Evolutionary conservation across 495 filamentous ascomycete genomes (phyloP), one percentile per base, ranked within the genome.

Genomic region (Glonium stellatum): DNA sequence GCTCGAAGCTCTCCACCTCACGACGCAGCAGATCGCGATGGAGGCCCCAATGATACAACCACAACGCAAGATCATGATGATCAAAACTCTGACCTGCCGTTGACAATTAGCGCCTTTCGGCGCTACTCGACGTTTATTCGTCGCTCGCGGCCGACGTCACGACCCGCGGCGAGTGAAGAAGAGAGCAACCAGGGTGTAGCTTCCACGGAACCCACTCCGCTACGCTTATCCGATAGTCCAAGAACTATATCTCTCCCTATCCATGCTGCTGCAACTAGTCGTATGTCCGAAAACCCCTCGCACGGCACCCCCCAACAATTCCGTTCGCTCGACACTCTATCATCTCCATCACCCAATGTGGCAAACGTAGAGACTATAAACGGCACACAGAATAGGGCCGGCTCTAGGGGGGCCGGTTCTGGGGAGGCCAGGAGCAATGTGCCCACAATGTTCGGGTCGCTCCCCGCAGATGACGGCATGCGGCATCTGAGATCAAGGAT

Each of bases 391-490:
- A 56, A 48, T 36, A 46, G 34, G 27, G 13, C 44, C 25, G 27
- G 57, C 31, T 15, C 54, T 44, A 55, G 55, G 31, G 63, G 31
- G 11, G 47, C 55, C n/a, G 54, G 42, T n/a, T 15, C 54, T 44
- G 54, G 55, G 31, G 63, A 34, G 11, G 47, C 55, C n/a, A 54
- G 42, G 36, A 58, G 61, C 42, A 47, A 66, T 60, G 64, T 41
- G n/a, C 23, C 52, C 23, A 23, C 50, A 21, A 70, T 70, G 69
- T 67, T 71, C 42, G 46, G 70, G 54, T 63, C 77, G 21, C 75
- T 98, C 51, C 95, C 93, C 0, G 93, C 86, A 65, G 90, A 99
- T 71, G 93, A 99, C 78, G 93, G 93, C 34, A 96, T 95, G 88
- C 78, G 83, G 8, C 72, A 74, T 54, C 72, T 97, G 58, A 78